Evolutionary conservation across 805 yeast genomes (phyloP).

Genomic region (Candida mattraensis): DNA sequence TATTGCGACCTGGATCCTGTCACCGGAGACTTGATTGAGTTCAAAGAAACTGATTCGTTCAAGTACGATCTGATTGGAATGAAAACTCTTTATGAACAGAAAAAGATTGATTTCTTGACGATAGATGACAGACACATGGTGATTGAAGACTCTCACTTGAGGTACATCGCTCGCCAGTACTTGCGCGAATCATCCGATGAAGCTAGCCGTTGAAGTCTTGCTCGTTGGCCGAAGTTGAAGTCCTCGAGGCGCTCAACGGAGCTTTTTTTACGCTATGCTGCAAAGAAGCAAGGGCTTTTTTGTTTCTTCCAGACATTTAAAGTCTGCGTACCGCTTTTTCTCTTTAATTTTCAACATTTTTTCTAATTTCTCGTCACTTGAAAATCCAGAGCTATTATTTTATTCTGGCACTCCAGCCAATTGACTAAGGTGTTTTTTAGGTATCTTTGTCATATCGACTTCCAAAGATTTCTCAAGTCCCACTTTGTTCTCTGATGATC

Average conservation of each 20-base stretch:
- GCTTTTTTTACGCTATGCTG: too few species aligned
- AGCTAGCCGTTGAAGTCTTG: too few species aligned
- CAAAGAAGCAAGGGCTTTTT: background rate
- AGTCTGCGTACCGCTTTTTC: constrained; percentile 2
- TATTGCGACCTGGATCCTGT: constrained; percentile 52
- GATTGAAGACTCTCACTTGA: constrained; percentile 52
- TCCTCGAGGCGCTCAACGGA: too few species aligned
- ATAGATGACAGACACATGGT: constrained; percentile 67
- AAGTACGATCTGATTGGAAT: constrained; percentile 62
- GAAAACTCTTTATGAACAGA: constrained; percentile 41
- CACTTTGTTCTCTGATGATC: too few species aligned
- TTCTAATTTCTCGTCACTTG: constrained; percentile 22
- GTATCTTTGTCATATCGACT: too few species aligned
- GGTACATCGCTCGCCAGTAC: constrained; percentile 42
- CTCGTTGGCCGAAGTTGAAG: too few species aligned
- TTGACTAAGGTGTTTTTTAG: too few species aligned
- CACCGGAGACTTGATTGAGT: constrained; percentile 43
- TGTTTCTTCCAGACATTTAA: constrained; percentile 3
- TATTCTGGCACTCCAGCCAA: too few species aligned
- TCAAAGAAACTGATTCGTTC: constrained; percentile 51
- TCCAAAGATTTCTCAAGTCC: too few species aligned
- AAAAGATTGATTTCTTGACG: constrained; percentile 46
- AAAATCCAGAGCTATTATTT: constrained; percentile 9
- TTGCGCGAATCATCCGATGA: constrained; percentile 23
- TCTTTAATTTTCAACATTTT: constrained; percentile 5